These are phyloP conservation scores for Lathyrus sativus DNA, from an alignment of 306 rosid genomes.

Conservation along the genomic window DNA sequence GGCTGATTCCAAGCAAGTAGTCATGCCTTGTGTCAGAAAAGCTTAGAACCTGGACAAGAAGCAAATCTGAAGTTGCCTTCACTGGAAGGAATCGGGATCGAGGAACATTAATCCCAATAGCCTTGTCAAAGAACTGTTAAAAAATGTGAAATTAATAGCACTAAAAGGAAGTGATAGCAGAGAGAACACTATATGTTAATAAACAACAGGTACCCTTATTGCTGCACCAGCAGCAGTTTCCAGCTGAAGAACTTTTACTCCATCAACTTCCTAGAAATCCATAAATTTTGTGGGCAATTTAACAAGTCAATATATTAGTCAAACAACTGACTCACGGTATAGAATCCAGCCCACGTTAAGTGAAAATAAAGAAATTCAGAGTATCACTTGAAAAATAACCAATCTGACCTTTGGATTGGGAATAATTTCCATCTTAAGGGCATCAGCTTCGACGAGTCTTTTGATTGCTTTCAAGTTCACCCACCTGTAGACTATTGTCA, in stretches of 20 bases:
- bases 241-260: conserved; percentile 91
- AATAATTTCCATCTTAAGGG: conserved; percentile 96
- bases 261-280: conserved; percentile 83
- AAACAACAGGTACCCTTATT: conserved; percentile 64
- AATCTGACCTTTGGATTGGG: conserved; percentile 90
- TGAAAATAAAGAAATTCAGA: conserved; percentile 20
- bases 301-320: conserved; percentile 14
- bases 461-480: conserved; percentile 87
- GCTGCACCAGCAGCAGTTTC: conserved; percentile 99
- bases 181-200: conserved; percentile 21
- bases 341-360: background rate
- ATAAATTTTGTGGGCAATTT: conserved; percentile 36
- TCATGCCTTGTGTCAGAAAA: conserved; percentile 27
- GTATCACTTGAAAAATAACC: conserved; percentile 17
- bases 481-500: conserved; percentile 68
- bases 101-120: conserved; percentile 89
- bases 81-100: conserved; percentile 98
- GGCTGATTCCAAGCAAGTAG: conserved; percentile 25
- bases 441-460: conserved; percentile 88
- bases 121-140: conserved; percentile 80
- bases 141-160: conserved; percentile 25
- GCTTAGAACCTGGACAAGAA: conserved; percentile 84
- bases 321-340: conserved; percentile 25
- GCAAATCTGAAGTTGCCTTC: conserved; percentile 97
- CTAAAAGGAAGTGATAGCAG: conserved; percentile 17